Evolutionary conservation across 2,329 filamentous ascomycete genomes (phyloP).

Genomic region (Colletotrichum lupini): DNA sequence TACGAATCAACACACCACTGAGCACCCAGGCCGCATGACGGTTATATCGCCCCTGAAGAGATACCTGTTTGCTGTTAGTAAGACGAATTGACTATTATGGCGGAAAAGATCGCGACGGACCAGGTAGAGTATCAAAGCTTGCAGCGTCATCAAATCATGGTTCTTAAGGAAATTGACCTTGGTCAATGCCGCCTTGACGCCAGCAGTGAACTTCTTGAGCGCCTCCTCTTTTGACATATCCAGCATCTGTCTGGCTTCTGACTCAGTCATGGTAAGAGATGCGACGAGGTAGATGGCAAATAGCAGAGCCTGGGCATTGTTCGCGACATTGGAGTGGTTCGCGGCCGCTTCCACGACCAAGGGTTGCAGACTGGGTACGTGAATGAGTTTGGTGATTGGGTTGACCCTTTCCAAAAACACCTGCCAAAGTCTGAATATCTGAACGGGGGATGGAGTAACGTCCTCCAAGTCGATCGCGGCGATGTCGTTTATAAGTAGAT

Average conservation of each 20-base stretch:
- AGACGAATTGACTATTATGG: not conserved
- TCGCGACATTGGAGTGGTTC: constrained; percentile 64
- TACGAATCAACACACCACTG: constrained; percentile 69
- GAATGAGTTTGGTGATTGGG: constrained; percentile 77
- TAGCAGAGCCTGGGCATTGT: constrained; percentile 42
- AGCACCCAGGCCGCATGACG: constrained; percentile 70
- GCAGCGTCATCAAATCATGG: constrained; percentile 67
- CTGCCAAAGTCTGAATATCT: constrained; percentile 80
- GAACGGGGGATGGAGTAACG: constrained; percentile 72
- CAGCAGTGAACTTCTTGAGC: constrained; percentile 62
- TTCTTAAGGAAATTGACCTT: constrained; percentile 68
- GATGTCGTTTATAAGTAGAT: constrained; percentile 59
- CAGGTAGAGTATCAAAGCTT: constrained; percentile 68
- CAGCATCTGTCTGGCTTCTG: constrained; percentile 66
- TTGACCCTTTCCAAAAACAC: constrained; percentile 80
- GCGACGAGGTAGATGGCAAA: constrained; percentile 38
- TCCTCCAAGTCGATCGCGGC: constrained; percentile 54
- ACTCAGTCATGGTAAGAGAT: constrained; percentile 44
- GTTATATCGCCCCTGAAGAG: constrained; percentile 68
- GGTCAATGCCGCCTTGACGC: constrained; percentile 61
- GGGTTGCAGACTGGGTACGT: constrained; percentile 76
- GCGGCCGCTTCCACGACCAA: constrained; percentile 72
- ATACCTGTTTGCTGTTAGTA: constrained; percentile 53
- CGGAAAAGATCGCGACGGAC: constrained; percentile 45
- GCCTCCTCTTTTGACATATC: constrained; percentile 61